A percentile compares a stretch with the other conserved stretches of the same genome.
Conservation (phyloP, 2,329 filamentous ascomycete genomes). For the Pseudopithomyces chartarum region DNA sequence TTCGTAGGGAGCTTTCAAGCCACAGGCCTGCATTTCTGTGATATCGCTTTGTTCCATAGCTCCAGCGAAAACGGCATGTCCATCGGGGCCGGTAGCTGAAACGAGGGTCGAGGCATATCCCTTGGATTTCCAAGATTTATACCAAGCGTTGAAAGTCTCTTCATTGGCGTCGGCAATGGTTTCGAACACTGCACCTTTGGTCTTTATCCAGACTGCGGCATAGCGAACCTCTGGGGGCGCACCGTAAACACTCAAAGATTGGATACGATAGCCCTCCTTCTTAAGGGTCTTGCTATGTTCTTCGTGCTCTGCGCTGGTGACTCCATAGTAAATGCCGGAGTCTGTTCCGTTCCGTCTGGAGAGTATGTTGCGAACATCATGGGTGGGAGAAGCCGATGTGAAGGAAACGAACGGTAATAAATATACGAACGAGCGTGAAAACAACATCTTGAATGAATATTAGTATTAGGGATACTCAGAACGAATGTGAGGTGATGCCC, state of each 20-base stretch:
- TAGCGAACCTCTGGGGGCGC: constrained; percentile 18
- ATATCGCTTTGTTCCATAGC: constrained; percentile 23
- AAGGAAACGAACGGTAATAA: neutral
- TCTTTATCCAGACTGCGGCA: constrained; percentile 25
- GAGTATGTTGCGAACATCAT: neutral
- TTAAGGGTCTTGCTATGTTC: constrained; percentile 11
- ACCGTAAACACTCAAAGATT: constrained; percentile 22
- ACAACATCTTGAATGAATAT: neutral
- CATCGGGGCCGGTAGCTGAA: constrained; percentile 24
- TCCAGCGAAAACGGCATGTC: constrained; percentile 23
- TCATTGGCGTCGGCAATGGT: constrained; percentile 21
- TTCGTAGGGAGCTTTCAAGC: constrained; percentile 11
- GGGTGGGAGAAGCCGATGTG: neutral
- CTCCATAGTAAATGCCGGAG: constrained; percentile 1
- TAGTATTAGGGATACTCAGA: neutral
- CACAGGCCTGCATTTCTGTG: constrained; percentile 15
- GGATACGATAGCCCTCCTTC: constrained; percentile 20
- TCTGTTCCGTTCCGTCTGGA: neutral
- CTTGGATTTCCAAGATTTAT: constrained; percentile 16
- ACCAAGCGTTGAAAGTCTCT: constrained; percentile 22
- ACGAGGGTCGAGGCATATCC: constrained; percentile 28
- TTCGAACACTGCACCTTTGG: constrained; percentile 18
- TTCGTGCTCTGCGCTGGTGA: constrained; percentile 5
- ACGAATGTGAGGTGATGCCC: neutral
- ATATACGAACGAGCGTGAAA: neutral